phyloP scores from a whole-genome alignment of 2,329 filamentous ascomycete species.

The Clarireedia homoeocarpa region DNA sequence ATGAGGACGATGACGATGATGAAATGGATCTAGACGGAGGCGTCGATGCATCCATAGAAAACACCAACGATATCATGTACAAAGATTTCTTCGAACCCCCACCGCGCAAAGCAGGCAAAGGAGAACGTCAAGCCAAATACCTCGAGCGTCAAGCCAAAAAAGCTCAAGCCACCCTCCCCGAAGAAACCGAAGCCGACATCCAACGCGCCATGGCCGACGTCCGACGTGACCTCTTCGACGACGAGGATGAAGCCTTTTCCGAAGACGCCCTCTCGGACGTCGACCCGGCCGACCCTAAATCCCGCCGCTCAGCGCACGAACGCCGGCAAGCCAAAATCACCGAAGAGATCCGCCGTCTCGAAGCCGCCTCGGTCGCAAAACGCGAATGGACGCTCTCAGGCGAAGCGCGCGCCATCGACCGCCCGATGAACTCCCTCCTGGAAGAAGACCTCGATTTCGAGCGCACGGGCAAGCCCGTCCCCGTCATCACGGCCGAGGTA shows the following conservation, averaged over 20 bases:
- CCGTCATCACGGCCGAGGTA: constrained; percentile 85
- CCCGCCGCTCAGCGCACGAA: constrained; percentile 78
- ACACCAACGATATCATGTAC: constrained; percentile 86
- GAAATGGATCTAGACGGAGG: constrained; percentile 46
- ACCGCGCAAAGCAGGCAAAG: constrained; percentile 58
- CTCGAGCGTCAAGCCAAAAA: constrained; percentile 33
- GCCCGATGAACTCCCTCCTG: constrained; percentile 84
- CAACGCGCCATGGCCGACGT: constrained; percentile 80
- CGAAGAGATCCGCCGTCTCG: constrained; percentile 85
- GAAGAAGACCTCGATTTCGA: constrained; percentile 96
- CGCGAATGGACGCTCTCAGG: constrained; percentile 85
- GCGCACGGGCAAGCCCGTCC: constrained; percentile 86
- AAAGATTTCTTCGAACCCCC: constrained; percentile 90
- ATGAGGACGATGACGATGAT: constrained; percentile 48
- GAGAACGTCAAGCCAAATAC: constrained; percentile 34
- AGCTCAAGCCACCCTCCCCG: constrained; percentile 31
- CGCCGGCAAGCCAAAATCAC: constrained; percentile 76
- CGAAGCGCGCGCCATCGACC: constrained; percentile 74
- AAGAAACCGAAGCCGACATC: constrained; percentile 57
- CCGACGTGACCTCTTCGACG: constrained; percentile 84
- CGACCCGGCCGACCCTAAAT: constrained; percentile 61
- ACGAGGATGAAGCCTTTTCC: constrained; percentile 56
- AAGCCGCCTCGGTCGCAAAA: constrained; percentile 82
- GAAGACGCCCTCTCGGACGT: constrained; percentile 57
- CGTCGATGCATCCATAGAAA: constrained; percentile 46